Percentiles rank a stretch among this genome's conserved stretches.
Evolutionary conservation across 345 rosid genomes (phyloP).

Genomic region (Hypericum androsaemum): DNA sequence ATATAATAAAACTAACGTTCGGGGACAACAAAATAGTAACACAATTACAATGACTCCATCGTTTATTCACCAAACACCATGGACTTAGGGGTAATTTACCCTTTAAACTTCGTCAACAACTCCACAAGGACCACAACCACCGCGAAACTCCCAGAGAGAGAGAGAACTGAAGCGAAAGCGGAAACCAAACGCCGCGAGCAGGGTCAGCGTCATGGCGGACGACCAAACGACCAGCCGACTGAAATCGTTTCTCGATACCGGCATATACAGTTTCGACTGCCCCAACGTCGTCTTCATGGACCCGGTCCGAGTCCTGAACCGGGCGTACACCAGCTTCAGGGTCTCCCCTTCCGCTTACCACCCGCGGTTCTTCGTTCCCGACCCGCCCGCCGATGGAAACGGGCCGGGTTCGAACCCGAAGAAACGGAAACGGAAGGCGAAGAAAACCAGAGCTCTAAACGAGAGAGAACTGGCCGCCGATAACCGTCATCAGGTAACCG

Average conservation of each 20-base stretch:
- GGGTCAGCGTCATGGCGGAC: no score
- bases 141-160: no score
- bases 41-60: no score
- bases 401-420: slow-evolving; percentile 18
- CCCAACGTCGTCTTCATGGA: slow-evolving; percentile 45
- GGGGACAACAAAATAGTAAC: no score
- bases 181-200: no score
- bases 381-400: slow-evolving; percentile 14
- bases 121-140: no score
- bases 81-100: no score
- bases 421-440: slow-evolving; percentile 52
- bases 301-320: slow-evolving; percentile 59
- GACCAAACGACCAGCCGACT: slow-evolving; percentile 16
- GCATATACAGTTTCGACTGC: slow-evolving; percentile 39
- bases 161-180: no score
- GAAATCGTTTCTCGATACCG: slow-evolving; percentile 29
- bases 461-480: slow-evolving; percentile 55
- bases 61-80: no score
- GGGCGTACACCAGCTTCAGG: slow-evolving; percentile 45
- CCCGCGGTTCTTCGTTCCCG: slow-evolving; percentile 58
- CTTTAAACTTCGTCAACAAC: no score
- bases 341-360: slow-evolving; percentile 61
- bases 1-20: no score
- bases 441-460: slow-evolving; percentile 27
- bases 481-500: slow-evolving; percentile 56